These are phyloP conservation scores for Aspergillus pseudoterreus DNA, from an alignment of 2,329 filamentous ascomycete species.

Conservation along the genomic window DNA sequence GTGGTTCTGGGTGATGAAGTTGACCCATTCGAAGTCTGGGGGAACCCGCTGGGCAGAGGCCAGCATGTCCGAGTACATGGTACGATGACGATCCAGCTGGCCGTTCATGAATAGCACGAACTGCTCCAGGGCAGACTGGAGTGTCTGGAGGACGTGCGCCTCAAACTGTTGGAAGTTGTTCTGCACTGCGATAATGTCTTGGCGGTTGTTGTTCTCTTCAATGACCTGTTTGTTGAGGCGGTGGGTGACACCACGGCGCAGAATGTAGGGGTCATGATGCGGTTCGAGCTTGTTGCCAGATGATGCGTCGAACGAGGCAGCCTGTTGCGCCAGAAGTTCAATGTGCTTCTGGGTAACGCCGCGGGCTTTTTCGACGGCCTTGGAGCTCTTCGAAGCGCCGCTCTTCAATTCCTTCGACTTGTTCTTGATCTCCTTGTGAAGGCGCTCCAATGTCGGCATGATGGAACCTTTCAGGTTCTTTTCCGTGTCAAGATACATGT, in stretches of 20 bases:
- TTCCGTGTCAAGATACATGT: constrained; percentile 85
- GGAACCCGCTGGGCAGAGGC: constrained; percentile 72
- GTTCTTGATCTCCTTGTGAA: constrained; percentile 95
- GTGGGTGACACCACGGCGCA: constrained; percentile 76
- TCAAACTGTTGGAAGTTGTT: constrained; percentile 86
- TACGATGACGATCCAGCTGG: constrained; percentile 76
- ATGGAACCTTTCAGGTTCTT: constrained; percentile 84
- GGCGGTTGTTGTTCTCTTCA: constrained; percentile 93
- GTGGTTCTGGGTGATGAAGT: constrained; percentile 70
- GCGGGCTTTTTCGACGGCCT: constrained; percentile 87
- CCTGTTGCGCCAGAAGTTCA: constrained; percentile 83
- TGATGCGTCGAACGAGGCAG: constrained; percentile 70
- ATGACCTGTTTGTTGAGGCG: constrained; percentile 85
- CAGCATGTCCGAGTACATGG: constrained; percentile 81
- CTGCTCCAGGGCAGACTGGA: constrained; percentile 77
- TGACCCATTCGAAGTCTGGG: constrained; percentile 85
- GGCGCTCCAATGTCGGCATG: constrained; percentile 79
- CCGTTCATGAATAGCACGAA: constrained; percentile 78
- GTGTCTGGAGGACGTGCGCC: constrained; percentile 72
- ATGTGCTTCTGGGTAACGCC: constrained; percentile 90
- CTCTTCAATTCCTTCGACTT: constrained; percentile 85
- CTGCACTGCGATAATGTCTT: constrained; percentile 89
- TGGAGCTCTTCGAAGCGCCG: constrained; percentile 78
- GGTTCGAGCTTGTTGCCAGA: constrained; percentile 67
- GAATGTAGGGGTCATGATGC: constrained; percentile 79